Conservation (phyloP, 306 rosid genomes). For the Rubus idaeus region DNA sequence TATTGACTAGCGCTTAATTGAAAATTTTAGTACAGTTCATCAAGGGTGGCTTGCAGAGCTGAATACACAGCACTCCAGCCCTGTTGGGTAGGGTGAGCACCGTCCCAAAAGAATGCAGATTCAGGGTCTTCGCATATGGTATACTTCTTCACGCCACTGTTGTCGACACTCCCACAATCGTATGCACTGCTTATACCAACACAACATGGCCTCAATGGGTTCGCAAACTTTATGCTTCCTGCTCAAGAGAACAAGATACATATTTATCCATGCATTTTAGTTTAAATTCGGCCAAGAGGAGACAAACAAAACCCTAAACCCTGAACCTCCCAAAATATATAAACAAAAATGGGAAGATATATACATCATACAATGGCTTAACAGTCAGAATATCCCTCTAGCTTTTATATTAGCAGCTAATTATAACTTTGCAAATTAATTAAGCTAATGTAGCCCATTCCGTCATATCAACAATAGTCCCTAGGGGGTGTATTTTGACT, state of each 20-base stretch:
- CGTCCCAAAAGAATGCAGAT: conserved; percentile 86
- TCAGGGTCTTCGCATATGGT: conserved; percentile 57
- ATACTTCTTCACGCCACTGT: conserved; percentile 50
- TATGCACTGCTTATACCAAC: conserved; percentile 45
- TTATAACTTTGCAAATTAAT: too few species aligned
- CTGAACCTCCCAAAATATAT: neutral
- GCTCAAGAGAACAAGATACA: neutral
- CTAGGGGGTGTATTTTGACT: neutral
- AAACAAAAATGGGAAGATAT: neutral
- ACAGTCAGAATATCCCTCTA: neutral
- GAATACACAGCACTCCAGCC: conserved; percentile 80
- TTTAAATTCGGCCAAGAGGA: neutral
- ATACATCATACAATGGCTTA: neutral
- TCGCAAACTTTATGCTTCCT: conserved; percentile 42
- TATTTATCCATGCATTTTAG: neutral
- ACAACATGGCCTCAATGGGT: conserved; percentile 72
- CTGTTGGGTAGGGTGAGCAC: conserved; percentile 69
- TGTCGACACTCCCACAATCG: conserved; percentile 64
- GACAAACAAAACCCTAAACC: too few species aligned
- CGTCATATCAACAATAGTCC: neutral
- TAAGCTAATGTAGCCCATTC: too few species aligned
- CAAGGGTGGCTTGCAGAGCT: conserved; percentile 35
- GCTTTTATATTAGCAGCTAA: too few species aligned
- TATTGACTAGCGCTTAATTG: neutral
- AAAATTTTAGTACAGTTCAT: conserved; percentile 17